Evolutionary conservation across 176 grass and related monocot species (phyloP).

Genomic region (Oryza punctata): DNA sequence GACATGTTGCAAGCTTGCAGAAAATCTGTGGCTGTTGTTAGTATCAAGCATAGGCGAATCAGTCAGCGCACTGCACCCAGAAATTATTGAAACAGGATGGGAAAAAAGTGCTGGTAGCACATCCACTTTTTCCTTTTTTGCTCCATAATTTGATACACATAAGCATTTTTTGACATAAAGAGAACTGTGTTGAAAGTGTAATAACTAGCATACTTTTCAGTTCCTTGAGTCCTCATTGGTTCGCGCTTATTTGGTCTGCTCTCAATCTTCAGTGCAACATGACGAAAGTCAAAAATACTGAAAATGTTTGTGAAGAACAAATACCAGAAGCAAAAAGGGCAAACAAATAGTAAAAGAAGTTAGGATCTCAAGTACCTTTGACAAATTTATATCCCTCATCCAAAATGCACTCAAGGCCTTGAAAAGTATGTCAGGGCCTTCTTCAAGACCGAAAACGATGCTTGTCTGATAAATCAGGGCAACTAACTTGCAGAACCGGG

Average conservation of each 20-base stretch:
- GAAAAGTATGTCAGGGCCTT: slow-evolving; percentile 53
- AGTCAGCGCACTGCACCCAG: background rate
- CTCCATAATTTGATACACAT: background rate
- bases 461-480: slow-evolving; percentile 26
- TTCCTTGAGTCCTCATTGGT: slow-evolving; percentile 57
- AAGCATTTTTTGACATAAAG: background rate
- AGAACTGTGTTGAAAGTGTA: background rate
- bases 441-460: slow-evolving; percentile 63
- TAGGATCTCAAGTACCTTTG: slow-evolving; percentile 46
- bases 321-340: background rate
- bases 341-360: background rate
- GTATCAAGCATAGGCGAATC: background rate
- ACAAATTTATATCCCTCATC: slow-evolving; percentile 54
- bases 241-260: slow-evolving; percentile 55
- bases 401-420: slow-evolving; percentile 62
- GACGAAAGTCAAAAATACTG: background rate
- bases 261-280: slow-evolving; percentile 51
- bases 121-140: background rate
- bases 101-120: background rate
- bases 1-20: background rate
- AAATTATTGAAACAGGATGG: background rate
- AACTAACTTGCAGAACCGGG: slow-evolving; percentile 12
- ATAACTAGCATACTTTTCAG: slow-evolving; percentile 43
- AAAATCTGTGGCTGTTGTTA: background rate
- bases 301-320: background rate